Conservation (phyloP, 768 basidiomycete genomes). For the Boletus rufocinnamomeus region DNA sequence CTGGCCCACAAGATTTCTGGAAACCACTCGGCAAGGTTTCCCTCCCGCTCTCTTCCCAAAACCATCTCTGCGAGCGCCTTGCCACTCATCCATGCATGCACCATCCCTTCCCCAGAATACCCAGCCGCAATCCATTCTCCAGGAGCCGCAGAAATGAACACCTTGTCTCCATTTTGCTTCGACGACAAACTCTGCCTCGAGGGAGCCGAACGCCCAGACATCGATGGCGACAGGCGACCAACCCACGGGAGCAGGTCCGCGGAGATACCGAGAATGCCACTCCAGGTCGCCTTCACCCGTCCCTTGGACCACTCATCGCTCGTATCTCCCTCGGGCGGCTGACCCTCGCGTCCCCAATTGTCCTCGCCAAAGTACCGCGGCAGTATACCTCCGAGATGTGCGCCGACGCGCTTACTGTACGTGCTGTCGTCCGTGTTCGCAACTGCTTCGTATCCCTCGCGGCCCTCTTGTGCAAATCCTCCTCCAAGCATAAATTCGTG, state of each 20-base stretch:
- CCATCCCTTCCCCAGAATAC: slow-evolving; percentile 75
- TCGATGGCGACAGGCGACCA: slow-evolving; percentile 54
- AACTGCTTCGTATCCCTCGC: slow-evolving; percentile 36
- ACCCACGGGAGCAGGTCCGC: slow-evolving; percentile 69
- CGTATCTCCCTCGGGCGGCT: slow-evolving; percentile 15
- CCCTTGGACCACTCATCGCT: slow-evolving; percentile 40
- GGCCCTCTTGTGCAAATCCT: slow-evolving; percentile 43
- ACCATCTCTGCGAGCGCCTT: slow-evolving; percentile 63
- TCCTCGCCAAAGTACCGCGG: slow-evolving; percentile 52
- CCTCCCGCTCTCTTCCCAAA: slow-evolving; percentile 37
- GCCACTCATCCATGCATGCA: slow-evolving; percentile 67
- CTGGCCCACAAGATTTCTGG: slow-evolving; percentile 52
- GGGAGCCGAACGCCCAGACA: slow-evolving; percentile 45
- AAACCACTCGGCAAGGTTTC: slow-evolving; percentile 43
- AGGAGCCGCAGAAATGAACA: slow-evolving; percentile 32
- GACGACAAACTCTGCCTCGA: background rate
- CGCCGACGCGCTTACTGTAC: slow-evolving; percentile 32
- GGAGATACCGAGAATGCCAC: slow-evolving; percentile 65
- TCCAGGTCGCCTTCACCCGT: slow-evolving; percentile 58
- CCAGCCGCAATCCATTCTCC: slow-evolving; percentile 78
- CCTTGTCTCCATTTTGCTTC: background rate
- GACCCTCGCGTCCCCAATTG: slow-evolving; percentile 43
- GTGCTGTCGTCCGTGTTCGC: slow-evolving; percentile 42
- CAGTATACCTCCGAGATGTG: slow-evolving; percentile 48
- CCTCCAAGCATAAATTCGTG: slow-evolving; percentile 67